phyloP scores from a whole-genome alignment of 768 basidiomycete species.

The Daedalea quercina region DNA sequence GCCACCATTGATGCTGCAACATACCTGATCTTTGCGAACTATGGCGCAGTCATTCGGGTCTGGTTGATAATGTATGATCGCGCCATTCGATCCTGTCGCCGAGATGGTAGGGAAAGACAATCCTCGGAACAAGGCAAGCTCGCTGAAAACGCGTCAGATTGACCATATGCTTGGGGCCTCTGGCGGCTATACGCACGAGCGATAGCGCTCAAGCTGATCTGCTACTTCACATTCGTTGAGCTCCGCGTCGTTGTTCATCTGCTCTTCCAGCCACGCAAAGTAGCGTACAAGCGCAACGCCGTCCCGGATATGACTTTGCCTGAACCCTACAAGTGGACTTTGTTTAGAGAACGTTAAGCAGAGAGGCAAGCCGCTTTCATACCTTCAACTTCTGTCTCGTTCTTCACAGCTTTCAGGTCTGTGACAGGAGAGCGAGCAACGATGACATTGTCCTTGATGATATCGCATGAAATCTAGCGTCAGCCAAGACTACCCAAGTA shows the following conservation, averaged over 20 bases:
- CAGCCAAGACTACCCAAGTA: slow-evolving; percentile 8
- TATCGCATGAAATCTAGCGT: slow-evolving; percentile 13
- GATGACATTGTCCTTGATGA: slow-evolving; percentile 48
- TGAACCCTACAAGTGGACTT: slow-evolving; percentile 54
- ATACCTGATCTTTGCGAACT: slow-evolving; percentile 69
- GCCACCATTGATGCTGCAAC: background rate
- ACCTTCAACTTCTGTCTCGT: slow-evolving; percentile 60
- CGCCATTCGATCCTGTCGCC: slow-evolving; percentile 89
- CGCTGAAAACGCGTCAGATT: slow-evolving; percentile 33
- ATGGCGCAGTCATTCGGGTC: slow-evolving; percentile 65
- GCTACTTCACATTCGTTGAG: slow-evolving; percentile 80
- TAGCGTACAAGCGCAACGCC: slow-evolving; percentile 84
- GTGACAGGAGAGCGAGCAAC: slow-evolving; percentile 68
- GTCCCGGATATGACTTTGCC: slow-evolving; percentile 83
- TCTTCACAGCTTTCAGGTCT: slow-evolving; percentile 78
- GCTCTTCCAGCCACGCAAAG: slow-evolving; percentile 92
- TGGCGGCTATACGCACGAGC: slow-evolving; percentile 50
- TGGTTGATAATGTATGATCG: slow-evolving; percentile 92
- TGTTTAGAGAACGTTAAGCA: background rate
- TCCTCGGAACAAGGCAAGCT: slow-evolving; percentile 76
- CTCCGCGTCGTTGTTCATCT: slow-evolving; percentile 51
- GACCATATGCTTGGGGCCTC: background rate
- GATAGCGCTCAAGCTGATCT: slow-evolving; percentile 67
- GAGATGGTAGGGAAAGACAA: slow-evolving; percentile 92
- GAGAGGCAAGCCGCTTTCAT: background rate